Evolutionary conservation across 331 rosid species (phyloP), one percentile per base, ranked within the genome.

Genomic region (Rhamnella rubrinervis): DNA sequence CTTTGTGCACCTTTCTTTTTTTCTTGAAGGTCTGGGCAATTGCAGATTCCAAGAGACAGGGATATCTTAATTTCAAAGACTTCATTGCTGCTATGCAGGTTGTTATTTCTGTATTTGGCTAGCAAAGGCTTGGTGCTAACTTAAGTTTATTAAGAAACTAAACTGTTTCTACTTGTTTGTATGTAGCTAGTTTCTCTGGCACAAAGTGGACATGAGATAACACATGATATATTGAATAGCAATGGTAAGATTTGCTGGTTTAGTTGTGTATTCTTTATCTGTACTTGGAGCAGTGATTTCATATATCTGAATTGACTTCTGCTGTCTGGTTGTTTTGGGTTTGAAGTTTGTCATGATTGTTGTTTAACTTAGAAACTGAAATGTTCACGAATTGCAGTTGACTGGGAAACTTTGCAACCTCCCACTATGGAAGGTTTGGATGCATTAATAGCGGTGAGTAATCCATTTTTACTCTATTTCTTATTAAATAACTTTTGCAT

Each of bases 11-110:
- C 35, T 31, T 31, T 31, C 25, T 26, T 53, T 7, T 7, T 26
- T 53, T 53, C 13, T 17, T 2, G 23, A 55, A 95, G 98, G 91
- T 95, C 50, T 95, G 98, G 98, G 98, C 93, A 53, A 84, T 95
- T 55, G 87, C 98, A 39, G 98, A 95, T 83, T 84, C 85, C 7
- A 95, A 83, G 77, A 83, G 97, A 75, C 93, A 89, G 80, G 98
- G 99, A 46, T 95, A 84, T 82, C 99, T 95, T 49, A 96, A 92
- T 61, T 78, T 95, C 71, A 77, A 69, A 46, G 99, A 95, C 78
- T 95, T 91, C 56, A 67, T 95, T 71, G 75, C 74, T 44, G 86
- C 99, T 35, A 87, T 91, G 96, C 85, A 86, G 95, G 99, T 93
- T 52, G 50, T 47, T 59, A 50, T 68, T 18, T 14, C 12, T 49